Conservation (phyloP, 768 basidiomycete genomes). For the Phylloporus sp. region DNA sequence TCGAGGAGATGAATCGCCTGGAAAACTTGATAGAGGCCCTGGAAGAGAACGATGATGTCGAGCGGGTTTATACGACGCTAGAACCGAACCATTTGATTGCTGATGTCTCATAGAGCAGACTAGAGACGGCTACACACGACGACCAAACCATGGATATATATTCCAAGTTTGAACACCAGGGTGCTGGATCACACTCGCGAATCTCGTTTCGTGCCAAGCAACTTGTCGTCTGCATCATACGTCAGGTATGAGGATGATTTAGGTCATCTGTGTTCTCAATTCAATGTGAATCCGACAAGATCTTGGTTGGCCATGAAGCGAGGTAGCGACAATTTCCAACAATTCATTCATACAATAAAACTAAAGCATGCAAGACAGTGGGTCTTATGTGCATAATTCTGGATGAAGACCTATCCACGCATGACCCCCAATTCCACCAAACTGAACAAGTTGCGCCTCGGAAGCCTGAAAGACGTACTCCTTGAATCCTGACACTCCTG, state of each 20-base stretch:
- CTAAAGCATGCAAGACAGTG: slow-evolving; percentile 7
- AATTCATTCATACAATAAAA: slow-evolving; percentile 17
- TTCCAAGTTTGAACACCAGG: neutral
- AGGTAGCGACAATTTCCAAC: slow-evolving; percentile 3
- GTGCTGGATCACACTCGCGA: too few species aligned
- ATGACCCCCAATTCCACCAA: slow-evolving; percentile 35
- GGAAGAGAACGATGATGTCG: slow-evolving; percentile 54
- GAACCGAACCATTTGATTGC: slow-evolving; percentile 30
- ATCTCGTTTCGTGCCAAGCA: too few species aligned
- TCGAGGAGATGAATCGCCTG: slow-evolving; percentile 33
- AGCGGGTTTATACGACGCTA: slow-evolving; percentile 54
- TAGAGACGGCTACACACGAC: neutral
- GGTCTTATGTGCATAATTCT: slow-evolving; percentile 14
- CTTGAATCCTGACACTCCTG: slow-evolving; percentile 38
- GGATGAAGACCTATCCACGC: slow-evolving; percentile 36
- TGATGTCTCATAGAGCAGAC: slow-evolving; percentile 15
- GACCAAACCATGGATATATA: neutral
- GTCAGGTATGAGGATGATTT: slow-evolving; percentile 9
- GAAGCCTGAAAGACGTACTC: slow-evolving; percentile 39
- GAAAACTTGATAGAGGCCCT: slow-evolving; percentile 45
- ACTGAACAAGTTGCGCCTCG: slow-evolving; percentile 35
- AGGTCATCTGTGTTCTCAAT: slow-evolving; percentile 1
- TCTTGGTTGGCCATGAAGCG: neutral
- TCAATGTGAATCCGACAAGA: neutral
- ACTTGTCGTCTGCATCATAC: too few species aligned